Evolutionary conservation across 1,284 basidiomycete genomes (phyloP), one percentile per base, ranked within the genome.

Genomic region (Taiwanofungus camphoratus): DNA sequence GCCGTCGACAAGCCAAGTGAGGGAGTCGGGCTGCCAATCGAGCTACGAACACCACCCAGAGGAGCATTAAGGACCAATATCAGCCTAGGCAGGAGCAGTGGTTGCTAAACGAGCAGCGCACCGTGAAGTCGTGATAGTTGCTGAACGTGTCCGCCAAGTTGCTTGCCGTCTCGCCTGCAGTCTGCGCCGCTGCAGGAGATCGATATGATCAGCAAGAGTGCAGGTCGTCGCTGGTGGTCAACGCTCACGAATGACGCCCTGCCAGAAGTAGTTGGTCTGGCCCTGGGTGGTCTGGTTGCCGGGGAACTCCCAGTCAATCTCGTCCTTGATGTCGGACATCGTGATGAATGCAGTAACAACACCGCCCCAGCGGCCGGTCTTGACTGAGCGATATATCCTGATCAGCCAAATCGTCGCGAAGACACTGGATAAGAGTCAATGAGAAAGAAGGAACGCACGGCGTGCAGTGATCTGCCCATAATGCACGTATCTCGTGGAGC

Each of bases 291-390:
- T 79, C n/a, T 60, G 56, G 36, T 63, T 64, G 18, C 84, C 82
- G 39, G 82, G 82, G 53, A 80, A 88, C 60, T 92, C 88, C 84
- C 84, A 91, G 54, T 91, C 88, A 39, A 92, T 88, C 62, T 91
- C 89, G 59, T 91, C 87, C 59, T 87, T 87, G 56, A 88, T 75
- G 52, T 84, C 77, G 43, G 80, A 85, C 89, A 91, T 91, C 4
- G 82, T 84, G 58, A 92, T 90, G 59, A 88, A 88, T 1, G 88
- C 87, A 0, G 84, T 82, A 36, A 92, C 81, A 19, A 92, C 79
- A 27, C 88, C 87, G 22, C 60, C 68, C 81, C 83, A 89, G 40
- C 74, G 71, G 39, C 80, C 74, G 1, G 81, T 79, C 62, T 82
- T 86, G 52, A 85, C 81, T 82, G 52, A n/a, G n/a, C n/a, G n/a